Evolutionary conservation across 495 filamentous ascomycete genomes (phyloP), one percentile per base, ranked within the genome.

Genomic region (Penicillium lagena): DNA sequence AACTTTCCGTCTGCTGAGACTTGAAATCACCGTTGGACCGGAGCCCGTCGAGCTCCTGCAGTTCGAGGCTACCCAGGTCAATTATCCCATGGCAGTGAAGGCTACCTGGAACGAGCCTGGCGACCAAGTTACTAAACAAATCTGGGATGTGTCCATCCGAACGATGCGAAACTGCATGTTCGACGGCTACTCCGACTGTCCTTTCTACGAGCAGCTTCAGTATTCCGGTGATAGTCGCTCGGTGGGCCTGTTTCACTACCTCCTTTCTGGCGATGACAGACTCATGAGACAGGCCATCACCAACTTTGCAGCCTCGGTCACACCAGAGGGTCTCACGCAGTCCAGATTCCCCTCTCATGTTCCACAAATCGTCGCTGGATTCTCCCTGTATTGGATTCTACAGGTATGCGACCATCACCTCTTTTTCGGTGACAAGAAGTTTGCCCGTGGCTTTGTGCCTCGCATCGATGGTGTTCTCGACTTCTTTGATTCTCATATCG

Each of bases 181-280:
- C 39, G 66, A 69, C 31, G 56, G 62, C 2, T 69, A 69, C 39
- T 60, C 59, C 9, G 66, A 69, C 29, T 69, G 63, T 31, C 63
- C 66, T 0, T 69, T 69, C 37, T 69, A 69, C 40, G 66, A 69
- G 37, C 63, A 69, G 37, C 52, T 67, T 9, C 66, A 69, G 63
- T 68, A 65, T 37, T 54, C 56, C 9, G 59, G 55, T 8, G 65
- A 69, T 39, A 52, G 42, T 12, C 62, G 66, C 8, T 51, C 53
- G 1, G 59, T 65, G 27, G 59, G 47, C 1, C 49, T 69, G 2
- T 69, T 69, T 47, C 59, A 63, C 49, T 69, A 69, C 40, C 56
- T 63, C 28, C 46, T 69, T 27, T 63, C 60, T 0, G 63, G 63
- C 10, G 66, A 69, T 41, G 66, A 69, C 38, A 46, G 54, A 13